These are phyloP conservation scores for Vigna nakashimae DNA, from an alignment of 306 rosid genomes.

Conservation along the genomic window DNA sequence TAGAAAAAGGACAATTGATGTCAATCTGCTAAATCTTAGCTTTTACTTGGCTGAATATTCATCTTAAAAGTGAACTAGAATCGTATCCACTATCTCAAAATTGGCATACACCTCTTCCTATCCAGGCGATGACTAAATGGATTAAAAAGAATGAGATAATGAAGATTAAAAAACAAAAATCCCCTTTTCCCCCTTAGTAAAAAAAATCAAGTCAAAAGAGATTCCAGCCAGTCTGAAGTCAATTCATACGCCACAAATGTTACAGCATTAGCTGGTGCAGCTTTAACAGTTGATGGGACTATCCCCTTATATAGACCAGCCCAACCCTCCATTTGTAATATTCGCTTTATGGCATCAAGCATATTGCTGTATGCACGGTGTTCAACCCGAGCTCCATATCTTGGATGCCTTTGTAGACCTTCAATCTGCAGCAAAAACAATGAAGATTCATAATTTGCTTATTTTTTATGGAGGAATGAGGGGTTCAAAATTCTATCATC, in stretches of 20 bases:
- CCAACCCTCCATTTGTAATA: constrained; percentile 72
- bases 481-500: neutral
- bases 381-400: constrained; percentile 87
- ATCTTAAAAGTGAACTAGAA: neutral
- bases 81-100: constrained; percentile 16
- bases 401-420: constrained; percentile 92
- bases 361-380: constrained; percentile 78
- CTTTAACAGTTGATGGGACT: constrained; percentile 84
- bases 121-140: neutral
- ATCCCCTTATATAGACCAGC: constrained; percentile 94
- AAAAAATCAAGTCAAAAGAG: constrained; percentile 57
- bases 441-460: constrained; percentile 9
- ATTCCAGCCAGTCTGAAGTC: constrained; percentile 78
- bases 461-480: neutral
- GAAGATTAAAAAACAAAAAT: constrained; percentile 16
- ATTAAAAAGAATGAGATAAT: constrained; percentile 44
- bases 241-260: constrained; percentile 92
- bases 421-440: constrained; percentile 62
- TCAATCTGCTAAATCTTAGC: neutral
- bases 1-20: neutral
- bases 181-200: neutral
- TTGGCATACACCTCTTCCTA: neutral
- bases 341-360: constrained; percentile 74
- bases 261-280: constrained; percentile 92
- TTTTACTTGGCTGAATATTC: constrained; percentile 1